phyloP scores from a whole-genome alignment of 2,329 filamentous ascomycete species.

The Eurotiales sp. region DNA sequence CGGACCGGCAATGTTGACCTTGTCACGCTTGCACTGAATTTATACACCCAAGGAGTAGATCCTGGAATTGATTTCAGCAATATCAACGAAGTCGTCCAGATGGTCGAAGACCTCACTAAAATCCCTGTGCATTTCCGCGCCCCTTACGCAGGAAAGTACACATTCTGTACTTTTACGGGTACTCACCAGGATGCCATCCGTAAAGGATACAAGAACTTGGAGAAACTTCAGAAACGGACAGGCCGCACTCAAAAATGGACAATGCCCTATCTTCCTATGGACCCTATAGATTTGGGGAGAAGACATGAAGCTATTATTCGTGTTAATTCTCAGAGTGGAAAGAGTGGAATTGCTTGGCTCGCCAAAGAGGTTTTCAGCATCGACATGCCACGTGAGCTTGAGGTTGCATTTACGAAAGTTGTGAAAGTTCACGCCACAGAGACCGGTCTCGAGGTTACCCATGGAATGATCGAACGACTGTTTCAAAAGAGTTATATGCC shows the following conservation, averaged over 20 bases:
- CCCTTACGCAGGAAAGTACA: constrained; percentile 84
- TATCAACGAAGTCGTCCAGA: constrained; percentile 76
- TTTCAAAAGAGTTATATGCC: neutral
- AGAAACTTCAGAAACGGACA: constrained; percentile 54
- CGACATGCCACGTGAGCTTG: constrained; percentile 88
- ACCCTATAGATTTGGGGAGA: constrained; percentile 87
- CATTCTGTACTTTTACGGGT: constrained; percentile 85
- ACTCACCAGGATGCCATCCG: constrained; percentile 96
- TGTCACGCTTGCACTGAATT: constrained; percentile 85
- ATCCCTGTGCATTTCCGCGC: constrained; percentile 86
- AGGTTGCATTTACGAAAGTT: constrained; percentile 83
- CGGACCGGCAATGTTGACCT: constrained; percentile 93
- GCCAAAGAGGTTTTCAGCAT: constrained; percentile 84
- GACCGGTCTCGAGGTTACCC: neutral
- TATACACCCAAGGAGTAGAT: constrained; percentile 88
- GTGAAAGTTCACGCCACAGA: constrained; percentile 56
- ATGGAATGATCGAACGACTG: neutral
- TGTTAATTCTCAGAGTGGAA: constrained; percentile 94
- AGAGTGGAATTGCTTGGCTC: constrained; percentile 92
- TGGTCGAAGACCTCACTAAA: constrained; percentile 89
- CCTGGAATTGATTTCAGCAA: constrained; percentile 89
- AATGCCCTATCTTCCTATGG: constrained; percentile 87
- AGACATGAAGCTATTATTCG: constrained; percentile 96
- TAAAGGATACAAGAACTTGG: constrained; percentile 70
- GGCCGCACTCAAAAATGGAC: constrained; percentile 68